Percentiles rank a stretch among this genome's conserved stretches.
Evolutionary conservation across 257 asterid genomes (phyloP).

Genomic region (Phtheirospermum japonicum): DNA sequence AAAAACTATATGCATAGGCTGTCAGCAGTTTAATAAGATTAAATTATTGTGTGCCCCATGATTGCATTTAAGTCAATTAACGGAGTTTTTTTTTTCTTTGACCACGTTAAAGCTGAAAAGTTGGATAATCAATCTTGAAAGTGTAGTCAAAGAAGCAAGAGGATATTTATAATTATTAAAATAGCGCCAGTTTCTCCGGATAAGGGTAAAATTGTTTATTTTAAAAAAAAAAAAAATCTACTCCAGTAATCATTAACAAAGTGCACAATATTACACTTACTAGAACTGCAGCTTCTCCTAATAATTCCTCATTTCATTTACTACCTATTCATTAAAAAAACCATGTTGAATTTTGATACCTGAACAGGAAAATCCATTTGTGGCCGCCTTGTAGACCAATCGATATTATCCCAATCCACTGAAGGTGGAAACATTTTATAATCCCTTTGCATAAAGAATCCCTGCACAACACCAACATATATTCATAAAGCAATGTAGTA

Average conservation of each 20-base stretch:
- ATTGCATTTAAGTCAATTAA: background rate
- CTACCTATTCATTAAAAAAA: background rate
- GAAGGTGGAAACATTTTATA: slow-evolving; percentile 99
- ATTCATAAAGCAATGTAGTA: slow-evolving; percentile 23
- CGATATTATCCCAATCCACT: slow-evolving; percentile 90
- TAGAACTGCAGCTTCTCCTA: background rate
- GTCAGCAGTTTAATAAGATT: slow-evolving; percentile 15
- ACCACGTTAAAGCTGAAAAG: slow-evolving; percentile 15
- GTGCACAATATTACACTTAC: slow-evolving; percentile 6
- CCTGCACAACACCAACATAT: slow-evolving; percentile 47
- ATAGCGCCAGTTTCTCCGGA: background rate
- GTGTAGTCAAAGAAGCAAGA: slow-evolving; percentile 9
- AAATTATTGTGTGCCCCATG: background rate
- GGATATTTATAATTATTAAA: background rate
- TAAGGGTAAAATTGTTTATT: background rate
- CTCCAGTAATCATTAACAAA: slow-evolving; percentile 1
- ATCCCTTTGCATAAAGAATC: slow-evolving; percentile 95
- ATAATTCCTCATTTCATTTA: slow-evolving; percentile 10
- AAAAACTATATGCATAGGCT: slow-evolving; percentile 3
- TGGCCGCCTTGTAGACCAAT: slow-evolving; percentile 89
- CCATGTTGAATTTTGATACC: slow-evolving; percentile 43
- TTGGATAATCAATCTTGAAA: background rate
- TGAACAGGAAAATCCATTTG: slow-evolving; percentile 96
- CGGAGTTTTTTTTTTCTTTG: background rate
- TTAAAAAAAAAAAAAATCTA: background rate